Conservation (phyloP, 1,284 basidiomycete species). For the Porodaedalea pini region DNA sequence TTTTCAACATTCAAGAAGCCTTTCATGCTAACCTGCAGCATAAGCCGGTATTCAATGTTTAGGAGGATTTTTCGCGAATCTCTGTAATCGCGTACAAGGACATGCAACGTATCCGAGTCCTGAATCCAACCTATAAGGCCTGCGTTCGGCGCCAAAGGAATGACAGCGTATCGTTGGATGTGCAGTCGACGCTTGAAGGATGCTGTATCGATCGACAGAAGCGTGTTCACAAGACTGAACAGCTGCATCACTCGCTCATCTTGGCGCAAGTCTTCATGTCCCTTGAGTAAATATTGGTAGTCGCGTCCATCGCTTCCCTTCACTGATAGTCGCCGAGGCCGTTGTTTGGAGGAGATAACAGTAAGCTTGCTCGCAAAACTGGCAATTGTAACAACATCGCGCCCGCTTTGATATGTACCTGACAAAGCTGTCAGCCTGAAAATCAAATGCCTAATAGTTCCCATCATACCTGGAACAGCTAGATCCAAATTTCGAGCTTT, state of each 20-base stretch:
- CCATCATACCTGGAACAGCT: slow-evolving; percentile 80
- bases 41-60: slow-evolving; percentile 97
- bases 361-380: slow-evolving; percentile 85
- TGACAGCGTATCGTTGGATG: slow-evolving; percentile 92
- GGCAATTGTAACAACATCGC: slow-evolving; percentile 79
- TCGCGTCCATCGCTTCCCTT: slow-evolving; percentile 92
- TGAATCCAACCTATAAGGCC: slow-evolving; percentile 96
- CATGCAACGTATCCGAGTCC: slow-evolving; percentile 97
- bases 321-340: slow-evolving; percentile 86
- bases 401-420: slow-evolving; percentile 94
- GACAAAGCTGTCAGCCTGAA: neutral
- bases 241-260: slow-evolving; percentile 99
- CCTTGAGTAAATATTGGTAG: slow-evolving; percentile 93
- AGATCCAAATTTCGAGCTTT: slow-evolving; percentile 89
- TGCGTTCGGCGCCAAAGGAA: slow-evolving; percentile 94
- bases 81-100: slow-evolving; percentile 93
- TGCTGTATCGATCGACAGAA: slow-evolving; percentile 89
- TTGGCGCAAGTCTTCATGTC: slow-evolving; percentile 98
- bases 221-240: slow-evolving; percentile 94
- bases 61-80: slow-evolving; percentile 94
- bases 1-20: neutral
- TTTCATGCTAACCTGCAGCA: slow-evolving; percentile 72
- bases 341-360: slow-evolving; percentile 98
- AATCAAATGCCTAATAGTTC: neutral
- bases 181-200: slow-evolving; percentile 96